Evolutionary conservation across 208 protist species (phyloP), one percentile per base, ranked within the genome.

Genomic region (Trypanosoma grayi): DNA sequence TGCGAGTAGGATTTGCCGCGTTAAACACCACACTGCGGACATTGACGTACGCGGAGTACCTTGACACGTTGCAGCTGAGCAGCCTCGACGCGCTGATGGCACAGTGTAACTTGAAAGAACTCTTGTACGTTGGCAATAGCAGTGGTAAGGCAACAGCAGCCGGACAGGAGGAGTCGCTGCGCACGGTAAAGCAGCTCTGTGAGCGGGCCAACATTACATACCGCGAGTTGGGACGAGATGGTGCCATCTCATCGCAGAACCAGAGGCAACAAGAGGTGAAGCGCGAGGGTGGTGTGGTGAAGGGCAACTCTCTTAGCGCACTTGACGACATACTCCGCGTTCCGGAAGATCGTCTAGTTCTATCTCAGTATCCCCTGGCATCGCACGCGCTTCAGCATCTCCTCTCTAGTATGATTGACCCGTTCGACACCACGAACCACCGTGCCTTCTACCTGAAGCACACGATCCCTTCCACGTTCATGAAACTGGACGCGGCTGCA

Each of bases 401-500:
- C n/a, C 40, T 95, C 5, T 27, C 65, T 18, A 47, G 47, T 9
- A 70, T 45, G 2, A 59, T 95, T 40, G 85, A 95, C 54, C 57
- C 73, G n/a, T 66, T 87, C 55, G 85, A 95, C 45, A 57, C 60
- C 9, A 74, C 60, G 20, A 92, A 92, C 64, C 85, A 82, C 27
- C 73, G 67, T 57, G 75, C 83, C 40, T 95, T 85, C 66, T 92
- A 95, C 56, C 65, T 95, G 36, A 76, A 77, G 37, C 89, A 78
- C 68, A 79, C 81, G 33, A 69, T 83, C 7, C 84, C 89, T 3
- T 86, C 85, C 30, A 90, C 87, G 27, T 98, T 92, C 66, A 88
- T 99, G 93, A 87, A 88, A 59, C 77, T 99, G 2, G 97, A 99
- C 76, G 79, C 75, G 16, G 90, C 93, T 14, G 97, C 93, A 1